Conservation (phyloP, 352 stramenopile genomes). For the Phytophthora melonis region DNA sequence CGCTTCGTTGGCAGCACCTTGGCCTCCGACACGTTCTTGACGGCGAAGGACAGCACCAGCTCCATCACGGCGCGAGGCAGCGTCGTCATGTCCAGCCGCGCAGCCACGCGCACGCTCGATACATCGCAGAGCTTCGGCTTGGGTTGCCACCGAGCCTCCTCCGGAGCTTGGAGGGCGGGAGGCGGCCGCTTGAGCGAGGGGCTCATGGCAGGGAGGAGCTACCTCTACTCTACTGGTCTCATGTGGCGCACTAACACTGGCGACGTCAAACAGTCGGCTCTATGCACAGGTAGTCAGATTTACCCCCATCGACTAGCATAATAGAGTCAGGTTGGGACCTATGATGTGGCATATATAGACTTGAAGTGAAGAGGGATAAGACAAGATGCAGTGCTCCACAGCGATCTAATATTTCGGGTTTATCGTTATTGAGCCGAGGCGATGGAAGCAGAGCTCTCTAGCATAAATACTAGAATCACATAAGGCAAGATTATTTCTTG, state of each 20-base stretch:
- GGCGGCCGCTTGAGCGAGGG: slow-evolving; percentile 33
- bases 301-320: slow-evolving; percentile 8
- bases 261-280: neutral
- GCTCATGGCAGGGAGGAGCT: slow-evolving; percentile 30
- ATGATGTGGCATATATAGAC: slow-evolving; percentile 12
- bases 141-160: slow-evolving; percentile 12
- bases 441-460: neutral
- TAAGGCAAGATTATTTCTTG: slow-evolving; percentile 3
- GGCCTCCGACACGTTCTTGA: slow-evolving; percentile 58
- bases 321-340: slow-evolving; percentile 23
- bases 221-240: neutral
- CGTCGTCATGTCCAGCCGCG: slow-evolving; percentile 35
- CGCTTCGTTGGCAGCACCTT: slow-evolving; percentile 60
- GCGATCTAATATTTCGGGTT: slow-evolving; percentile 1
- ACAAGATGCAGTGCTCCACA: neutral
- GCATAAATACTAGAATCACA: no score
- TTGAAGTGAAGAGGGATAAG: slow-evolving; percentile 6
- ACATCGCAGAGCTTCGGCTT: slow-evolving; percentile 23
- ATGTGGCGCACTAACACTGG: slow-evolving; percentile 5
- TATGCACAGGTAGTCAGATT: slow-evolving; percentile 30
- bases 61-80: slow-evolving; percentile 62
- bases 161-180: slow-evolving; percentile 6
- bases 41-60: slow-evolving; percentile 60
- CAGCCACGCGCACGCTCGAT: neutral
- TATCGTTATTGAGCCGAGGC: neutral